Base-by-base conservation (phyloP, 1,284 basidiomycete species). In the Naganishia albida region DNA sequence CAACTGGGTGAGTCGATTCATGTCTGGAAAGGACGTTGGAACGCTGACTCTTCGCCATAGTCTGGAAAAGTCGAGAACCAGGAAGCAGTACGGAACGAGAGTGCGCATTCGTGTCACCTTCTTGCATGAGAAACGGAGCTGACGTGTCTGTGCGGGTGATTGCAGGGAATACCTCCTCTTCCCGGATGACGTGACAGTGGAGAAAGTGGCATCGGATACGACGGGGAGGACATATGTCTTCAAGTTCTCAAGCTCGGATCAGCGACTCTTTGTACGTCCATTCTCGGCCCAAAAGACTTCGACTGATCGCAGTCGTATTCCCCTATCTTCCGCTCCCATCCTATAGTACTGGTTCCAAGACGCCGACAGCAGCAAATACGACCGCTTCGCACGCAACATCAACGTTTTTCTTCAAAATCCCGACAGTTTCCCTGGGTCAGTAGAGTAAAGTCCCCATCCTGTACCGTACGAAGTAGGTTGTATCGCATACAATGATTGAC, bases 341-440 rank as follows among this genome's bases (percentile, higher is more conserved):
- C 25, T 25, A n/a, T 63, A 80, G 78, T 80, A 75, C 73, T 80
- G 77, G 77, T 76, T 79, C 65, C 77, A 79, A 67, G 69, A 74
- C 34, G 67, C 70, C 26, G 68, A 70, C 10, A 68, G 52, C 40
- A 70, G 69, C 4, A 68, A 63, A 12, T 74, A 78, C 64, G 67
- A 70, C 6, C 70, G 74, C 8, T 72, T 72, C 40, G 69, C 70
- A 26, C 71, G 73, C 13, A 76, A 78, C 64, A 74, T 80, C 69
- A 74, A 78, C 57, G 69, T 53, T 10, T 60, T 78, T 42, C 65
- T 80, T 40, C 72, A 76, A 66, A 72, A 78, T 65, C 74, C 75
- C 3, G 57, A 70, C 23, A 78, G 65, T 44, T 50, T 56, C 15
- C 63, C 67, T 26, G 49, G 62, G 39, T 64, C 67, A 40, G 56